phyloP scores from a whole-genome alignment of 2,329 filamentous ascomycete genomes.

The Curvularia hawaiiensis region DNA sequence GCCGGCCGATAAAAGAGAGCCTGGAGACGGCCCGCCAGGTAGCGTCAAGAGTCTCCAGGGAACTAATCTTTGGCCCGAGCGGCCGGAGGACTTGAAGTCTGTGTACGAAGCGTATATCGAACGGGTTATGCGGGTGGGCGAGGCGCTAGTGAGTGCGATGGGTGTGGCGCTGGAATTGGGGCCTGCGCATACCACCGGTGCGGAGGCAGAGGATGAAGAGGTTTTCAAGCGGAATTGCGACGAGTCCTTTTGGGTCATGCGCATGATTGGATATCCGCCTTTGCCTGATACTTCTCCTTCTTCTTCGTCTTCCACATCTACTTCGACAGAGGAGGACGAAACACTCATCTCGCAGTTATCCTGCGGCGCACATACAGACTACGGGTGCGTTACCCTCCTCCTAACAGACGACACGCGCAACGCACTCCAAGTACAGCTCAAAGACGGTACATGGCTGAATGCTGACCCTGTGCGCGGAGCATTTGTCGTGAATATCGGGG shows the following conservation, averaged over 20 bases:
- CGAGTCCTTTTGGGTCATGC: slow-evolving; percentile 49
- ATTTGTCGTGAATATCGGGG: slow-evolving; percentile 57
- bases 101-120: slow-evolving; percentile 43
- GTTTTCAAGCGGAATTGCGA: slow-evolving; percentile 42
- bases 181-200: background rate
- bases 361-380: slow-evolving; percentile 53
- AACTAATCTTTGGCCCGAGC: slow-evolving; percentile 51
- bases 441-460: slow-evolving; percentile 52
- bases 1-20: slow-evolving; percentile 23
- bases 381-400: slow-evolving; percentile 55
- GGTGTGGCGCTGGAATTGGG: slow-evolving; percentile 44
- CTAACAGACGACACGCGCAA: slow-evolving; percentile 51
- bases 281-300: slow-evolving; percentile 15
- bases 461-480: slow-evolving; percentile 52
- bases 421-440: slow-evolving; percentile 51
- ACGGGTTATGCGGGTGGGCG: slow-evolving; percentile 36
- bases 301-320: background rate
- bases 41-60: slow-evolving; percentile 46
- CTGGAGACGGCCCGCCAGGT: slow-evolving; percentile 21
- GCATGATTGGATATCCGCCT: slow-evolving; percentile 49
- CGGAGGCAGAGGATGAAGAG: slow-evolving; percentile 29
- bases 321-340: background rate
- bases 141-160: slow-evolving; percentile 47
- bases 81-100: slow-evolving; percentile 33
- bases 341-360: slow-evolving; percentile 39